Evolutionary conservation across 2,329 filamentous ascomycete species (phyloP).

Genomic region (Allantophomopsis lycopodina): DNA sequence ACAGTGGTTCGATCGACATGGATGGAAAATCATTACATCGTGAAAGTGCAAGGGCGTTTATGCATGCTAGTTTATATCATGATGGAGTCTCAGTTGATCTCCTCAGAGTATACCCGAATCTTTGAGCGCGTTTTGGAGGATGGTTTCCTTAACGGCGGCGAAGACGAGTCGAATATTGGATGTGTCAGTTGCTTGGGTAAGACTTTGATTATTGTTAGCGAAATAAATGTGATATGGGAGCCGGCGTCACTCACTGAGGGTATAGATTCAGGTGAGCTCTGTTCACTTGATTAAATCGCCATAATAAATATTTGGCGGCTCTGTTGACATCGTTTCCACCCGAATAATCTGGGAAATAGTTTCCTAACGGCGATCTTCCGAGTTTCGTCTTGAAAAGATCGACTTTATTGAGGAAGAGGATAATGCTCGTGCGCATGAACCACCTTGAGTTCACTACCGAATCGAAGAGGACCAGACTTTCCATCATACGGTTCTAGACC

Average conservation of each 20-base stretch:
- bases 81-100: too few species aligned
- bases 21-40: background rate
- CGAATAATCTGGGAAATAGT: conserved; percentile 97
- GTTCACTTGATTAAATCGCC: conserved; percentile 98
- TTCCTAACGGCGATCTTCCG: conserved; percentile 73
- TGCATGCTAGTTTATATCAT: too few species aligned
- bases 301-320: conserved; percentile 92
- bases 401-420: conserved; percentile 97
- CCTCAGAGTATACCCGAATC: conserved; percentile 86
- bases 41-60: background rate
- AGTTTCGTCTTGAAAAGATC: conserved; percentile 97
- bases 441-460: conserved; percentile 97
- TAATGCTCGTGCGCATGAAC: conserved; percentile 99
- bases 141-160: conserved; percentile 96
- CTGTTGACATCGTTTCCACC: conserved; percentile 97
- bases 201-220: conserved; percentile 35
- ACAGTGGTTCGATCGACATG: too few species aligned
- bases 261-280: conserved; percentile 91
- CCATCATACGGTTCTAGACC: conserved; percentile 94
- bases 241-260: conserved; percentile 62
- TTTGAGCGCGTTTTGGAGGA: conserved; percentile 93
- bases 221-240: background rate
- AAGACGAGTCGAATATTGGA: conserved; percentile 97
- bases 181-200: conserved; percentile 97
- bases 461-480: conserved; percentile 89